Conservation (phyloP, 106 monocot species). For the Alisma plantagoaquatica region DNA sequence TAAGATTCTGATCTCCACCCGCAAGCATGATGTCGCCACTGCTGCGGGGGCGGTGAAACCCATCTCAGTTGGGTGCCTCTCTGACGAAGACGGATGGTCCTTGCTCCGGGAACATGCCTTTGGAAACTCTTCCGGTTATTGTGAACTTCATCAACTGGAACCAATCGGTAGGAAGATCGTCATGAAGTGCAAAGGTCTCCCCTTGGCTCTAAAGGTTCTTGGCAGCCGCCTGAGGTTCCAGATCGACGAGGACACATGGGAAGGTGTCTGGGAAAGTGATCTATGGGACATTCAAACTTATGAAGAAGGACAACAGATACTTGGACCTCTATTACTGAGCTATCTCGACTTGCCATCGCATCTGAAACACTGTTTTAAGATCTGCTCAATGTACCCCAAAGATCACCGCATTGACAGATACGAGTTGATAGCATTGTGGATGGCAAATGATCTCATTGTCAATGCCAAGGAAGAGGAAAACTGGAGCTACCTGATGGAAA, state of each 20-base stretch:
- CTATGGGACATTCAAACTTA: background rate
- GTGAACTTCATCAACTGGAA: background rate
- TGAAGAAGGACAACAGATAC: background rate
- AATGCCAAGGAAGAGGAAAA: background rate
- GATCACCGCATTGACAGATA: background rate
- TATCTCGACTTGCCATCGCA: background rate
- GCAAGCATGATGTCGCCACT: background rate
- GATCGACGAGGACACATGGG: background rate
- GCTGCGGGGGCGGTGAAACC: background rate
- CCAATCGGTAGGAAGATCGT: slow-evolving; percentile 2
- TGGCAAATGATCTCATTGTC: slow-evolving; percentile 2
- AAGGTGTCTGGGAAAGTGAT: background rate
- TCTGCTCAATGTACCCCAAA: background rate
- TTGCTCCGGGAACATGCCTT: slow-evolving; percentile 1
- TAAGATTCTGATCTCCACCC: background rate
- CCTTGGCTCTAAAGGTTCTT: slow-evolving; percentile 2
- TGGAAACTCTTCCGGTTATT: background rate
- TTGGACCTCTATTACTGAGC: background rate
- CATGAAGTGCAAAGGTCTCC: background rate
- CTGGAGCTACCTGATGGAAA: slow-evolving; percentile 1
- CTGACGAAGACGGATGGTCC: background rate
- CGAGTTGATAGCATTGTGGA: slow-evolving; percentile 1
- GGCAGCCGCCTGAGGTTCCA: background rate
- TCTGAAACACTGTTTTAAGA: background rate
- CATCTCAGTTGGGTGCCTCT: background rate